phyloP scores from a whole-genome alignment of 75 land plant species.

The Pinus tabuliformis region DNA sequence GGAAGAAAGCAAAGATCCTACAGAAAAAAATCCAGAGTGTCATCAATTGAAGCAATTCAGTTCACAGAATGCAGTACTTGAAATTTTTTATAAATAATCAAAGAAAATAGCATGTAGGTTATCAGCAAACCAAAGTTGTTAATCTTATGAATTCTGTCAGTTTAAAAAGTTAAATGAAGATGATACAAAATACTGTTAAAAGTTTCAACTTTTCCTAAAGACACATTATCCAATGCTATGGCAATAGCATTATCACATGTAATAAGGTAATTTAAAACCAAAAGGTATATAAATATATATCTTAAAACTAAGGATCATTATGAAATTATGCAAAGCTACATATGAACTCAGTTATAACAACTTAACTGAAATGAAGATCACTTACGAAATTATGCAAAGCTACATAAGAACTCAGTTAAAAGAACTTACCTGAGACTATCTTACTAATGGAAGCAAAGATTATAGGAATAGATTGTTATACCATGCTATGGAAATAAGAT shows the following conservation, averaged over 20 bases:
- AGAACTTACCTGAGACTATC: background rate
- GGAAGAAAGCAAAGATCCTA: conserved; percentile 24
- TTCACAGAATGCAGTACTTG: background rate
- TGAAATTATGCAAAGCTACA: background rate
- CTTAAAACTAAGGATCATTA: background rate
- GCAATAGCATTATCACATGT: background rate
- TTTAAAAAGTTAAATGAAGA: background rate
- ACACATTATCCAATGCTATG: background rate
- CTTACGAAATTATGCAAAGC: background rate
- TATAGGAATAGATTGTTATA: background rate
- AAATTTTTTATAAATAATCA: background rate
- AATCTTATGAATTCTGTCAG: background rate
- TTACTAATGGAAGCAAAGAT: background rate
- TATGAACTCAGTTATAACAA: background rate
- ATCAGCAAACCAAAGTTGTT: background rate
- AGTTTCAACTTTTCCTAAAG: background rate
- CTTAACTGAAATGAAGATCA: background rate
- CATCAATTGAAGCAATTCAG: background rate
- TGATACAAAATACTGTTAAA: background rate
- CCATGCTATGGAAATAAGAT: too few relatives aligned
- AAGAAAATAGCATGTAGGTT: too few relatives aligned
- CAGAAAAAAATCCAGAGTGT: background rate
- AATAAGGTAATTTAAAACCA: background rate
- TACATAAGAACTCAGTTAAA: background rate
- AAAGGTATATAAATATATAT: background rate